Evolutionary conservation across 208 protist species (phyloP), one percentile per base, ranked within the genome.

Genomic region (Leishmania gerbilli): DNA sequence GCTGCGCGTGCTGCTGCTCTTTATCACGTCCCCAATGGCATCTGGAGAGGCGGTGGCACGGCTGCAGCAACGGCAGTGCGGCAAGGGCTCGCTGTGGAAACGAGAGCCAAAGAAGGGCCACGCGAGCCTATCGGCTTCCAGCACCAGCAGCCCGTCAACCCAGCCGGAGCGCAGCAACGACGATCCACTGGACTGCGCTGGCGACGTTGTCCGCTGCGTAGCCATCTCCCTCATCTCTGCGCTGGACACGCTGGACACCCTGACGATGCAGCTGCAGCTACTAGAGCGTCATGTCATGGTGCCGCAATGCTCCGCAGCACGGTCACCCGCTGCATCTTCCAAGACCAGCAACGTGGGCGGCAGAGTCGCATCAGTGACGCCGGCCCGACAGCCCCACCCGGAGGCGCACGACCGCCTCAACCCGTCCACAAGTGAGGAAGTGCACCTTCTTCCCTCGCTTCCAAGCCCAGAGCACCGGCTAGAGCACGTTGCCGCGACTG

Each of bases 1-100:
- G 8, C 21, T 79, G 69, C 82, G 71, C 19, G 56, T 85, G 62
- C 53, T 85, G 31, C 71, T 85, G 58, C 69, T 85, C 60, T 55
- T 85, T 24, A n/a, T 79, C 6, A 53, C 71, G 15, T 55, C 77
- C 31, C 82, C 82, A 34, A 9, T 80, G 67, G 75, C 72, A 7
- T 74, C 62, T 8, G 82, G 82, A 0, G 82, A 80, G 24, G 82
- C 82, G 9, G 62, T 53, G n/a, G 71, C 69, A 49, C 51, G 34
- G 34, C 47, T 81, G 77, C 55, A 37, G 51, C 68, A 47, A 15
- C 37, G 74, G 6, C 74, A 65, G 56, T 6, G 37, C 37, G 37
- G 37, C 31, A 31, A 15, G 34, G 53, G 7, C 51, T 3, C 55
- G 49, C 49, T 56, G 47, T 64, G 53, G 51, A 45, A 31, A 47